Base-by-base conservation (phyloP, 768 basidiomycete genomes). In the Psilocybe cubensis region DNA sequence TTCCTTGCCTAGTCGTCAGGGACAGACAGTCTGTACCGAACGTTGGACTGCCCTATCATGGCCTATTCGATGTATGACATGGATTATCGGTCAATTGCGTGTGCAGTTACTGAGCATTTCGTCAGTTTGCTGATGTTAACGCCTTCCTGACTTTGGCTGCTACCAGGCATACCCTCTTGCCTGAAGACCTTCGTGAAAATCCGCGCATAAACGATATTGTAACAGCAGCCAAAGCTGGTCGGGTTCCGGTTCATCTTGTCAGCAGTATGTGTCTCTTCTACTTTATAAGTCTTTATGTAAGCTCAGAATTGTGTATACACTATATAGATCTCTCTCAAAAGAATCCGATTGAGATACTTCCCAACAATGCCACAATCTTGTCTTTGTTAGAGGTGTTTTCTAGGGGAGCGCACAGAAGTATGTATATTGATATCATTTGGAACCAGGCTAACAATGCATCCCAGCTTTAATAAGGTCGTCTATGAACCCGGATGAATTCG, bases 141-240 rank as follows among this genome's bases (percentile, higher is more conserved):
- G 89, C 92, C n/a, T 94, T 93, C 66, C 72, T 94, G 57, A 91
- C 89, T 3, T 76, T 94, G 44, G 92, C 92, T 9, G 91, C 92
- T 6, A 92, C 89, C 3, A 76, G 86, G 43, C 90, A 92, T 66
- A 88, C 86, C 3, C 77, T 89, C 38, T 70, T 75, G 21, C 77
- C 80, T 0, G 86, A 87, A n/a, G 82, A 87, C 47, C 68, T 89
- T 17, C 77, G 78, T 28, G 83, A 80, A 4, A 82, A 86, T 60
- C 72, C 82, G 1, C 83, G 87, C 2, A 79, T 85, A 21, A 80
- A 85, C 57, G 82, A 87, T 54, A 93, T 94, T 54, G 78, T 92
- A 27, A 77, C 80, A 31, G 91, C 91, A 10, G 92, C 92, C 2
- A 83, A 82, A 61, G 82, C 87, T 31, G 92, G 91, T 40, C 79